Evolutionary conservation across 2,329 filamentous ascomycete species (phyloP), one percentile per base, ranked within the genome.

Genomic region (Cladosporium austrohemisphaericum): DNA sequence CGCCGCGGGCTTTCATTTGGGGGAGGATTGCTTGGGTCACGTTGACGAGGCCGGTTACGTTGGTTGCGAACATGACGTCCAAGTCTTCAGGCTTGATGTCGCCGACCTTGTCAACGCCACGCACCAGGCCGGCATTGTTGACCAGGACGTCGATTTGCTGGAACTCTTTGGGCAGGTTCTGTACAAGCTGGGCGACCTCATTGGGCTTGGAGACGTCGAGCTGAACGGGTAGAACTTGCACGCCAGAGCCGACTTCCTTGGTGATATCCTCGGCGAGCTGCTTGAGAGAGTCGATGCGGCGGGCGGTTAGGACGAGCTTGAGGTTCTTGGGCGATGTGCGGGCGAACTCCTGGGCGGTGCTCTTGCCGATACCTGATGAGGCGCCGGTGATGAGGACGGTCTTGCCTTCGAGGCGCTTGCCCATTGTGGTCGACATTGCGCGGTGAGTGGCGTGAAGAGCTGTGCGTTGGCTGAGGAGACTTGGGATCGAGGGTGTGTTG

Each of bases 81-180:
- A 96, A 86, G 71, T 98, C 92, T 51, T 84, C 83, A 61, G 87
- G 78, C 13, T 76, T 78, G 65, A 98, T 96, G 32, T 88, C 80
- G 14, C 91, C 91, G 1, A 90, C 89, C 65, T 86, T 83, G 41
- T 88, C 92, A 10, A 95, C 81, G 56, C 90, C 91, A 69, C 87
- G 92, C 53, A 95, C 92, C 16, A 96, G 79, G 33, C 92, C 92
- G 16, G 92, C 92, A 76, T 97, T 97, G 73, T 98, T 98, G 20
- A 98, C 88, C 52, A 98, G 72, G 2, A 97, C 79, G 67, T 97
- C 81, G 56, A 97, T 86, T 20, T 89, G 82, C 67, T 79, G 82
- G 73, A 88, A 97, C 65, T 90, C 91, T 53, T 83, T 80, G 0
- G 92, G 91, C 60, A 97, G 70, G 32, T 75, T 78, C 1, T 70